phyloP scores from a whole-genome alignment of 306 rosid genomes.

The Ochetophila trinervis region DNA sequence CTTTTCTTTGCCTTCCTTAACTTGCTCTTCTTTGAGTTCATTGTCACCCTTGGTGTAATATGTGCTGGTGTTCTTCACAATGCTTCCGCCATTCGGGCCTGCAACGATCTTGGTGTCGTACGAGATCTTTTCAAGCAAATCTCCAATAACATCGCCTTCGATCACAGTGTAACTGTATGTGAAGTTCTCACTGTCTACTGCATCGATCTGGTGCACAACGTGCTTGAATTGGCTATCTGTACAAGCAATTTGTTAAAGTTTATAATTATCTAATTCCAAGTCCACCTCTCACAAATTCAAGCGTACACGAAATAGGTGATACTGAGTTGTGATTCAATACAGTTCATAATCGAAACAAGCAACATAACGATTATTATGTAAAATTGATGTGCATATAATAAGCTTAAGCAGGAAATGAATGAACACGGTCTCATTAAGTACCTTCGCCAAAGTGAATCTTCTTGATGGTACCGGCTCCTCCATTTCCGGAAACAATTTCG shows the following conservation, averaged over 20 bases:
- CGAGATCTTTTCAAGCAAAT: constrained; percentile 38
- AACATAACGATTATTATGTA: too few species aligned
- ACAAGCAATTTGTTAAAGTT: too few species aligned
- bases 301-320: too few species aligned
- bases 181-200: constrained; percentile 32
- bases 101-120: constrained; percentile 36
- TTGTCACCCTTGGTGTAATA: constrained; percentile 35
- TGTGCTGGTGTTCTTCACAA: constrained; percentile 29
- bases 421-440: constrained; percentile 9
- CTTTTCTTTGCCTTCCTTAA: constrained; percentile 36
- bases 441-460: constrained; percentile 39
- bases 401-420: not conserved
- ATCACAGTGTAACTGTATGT: constrained; percentile 42
- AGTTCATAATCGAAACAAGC: too few species aligned
- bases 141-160: constrained; percentile 39
- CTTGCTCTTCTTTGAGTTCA: constrained; percentile 34
- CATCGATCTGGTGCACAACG: constrained; percentile 46
- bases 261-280: too few species aligned
- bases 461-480: constrained; percentile 54
- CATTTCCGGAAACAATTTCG: constrained; percentile 44
- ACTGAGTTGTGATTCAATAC: too few species aligned
- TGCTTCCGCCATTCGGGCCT: constrained; percentile 33
- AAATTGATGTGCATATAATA: not conserved
- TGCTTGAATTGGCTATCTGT: constrained; percentile 29
- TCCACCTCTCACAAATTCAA: too few species aligned